Conservation (phyloP, 2,329 filamentous ascomycete genomes). For the Apiospora pterosperma region DNA sequence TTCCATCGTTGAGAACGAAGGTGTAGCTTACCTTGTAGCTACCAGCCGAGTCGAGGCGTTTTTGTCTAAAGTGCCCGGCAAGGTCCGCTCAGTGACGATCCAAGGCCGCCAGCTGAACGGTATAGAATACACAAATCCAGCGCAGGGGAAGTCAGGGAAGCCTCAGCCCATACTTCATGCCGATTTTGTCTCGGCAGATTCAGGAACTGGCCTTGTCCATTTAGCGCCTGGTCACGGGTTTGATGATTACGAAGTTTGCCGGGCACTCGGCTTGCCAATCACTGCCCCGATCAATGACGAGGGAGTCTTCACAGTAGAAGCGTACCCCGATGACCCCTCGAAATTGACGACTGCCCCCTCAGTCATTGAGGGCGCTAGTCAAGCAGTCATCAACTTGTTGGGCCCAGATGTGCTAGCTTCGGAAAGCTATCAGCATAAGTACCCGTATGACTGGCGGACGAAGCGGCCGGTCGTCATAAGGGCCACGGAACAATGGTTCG, state of each 20-base stretch:
- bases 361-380: slow-evolving; percentile 68
- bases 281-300: slow-evolving; percentile 81
- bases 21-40: slow-evolving; percentile 67
- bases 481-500: slow-evolving; percentile 97
- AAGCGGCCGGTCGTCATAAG: slow-evolving; percentile 88
- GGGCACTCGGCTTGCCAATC: slow-evolving; percentile 64
- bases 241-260: slow-evolving; percentile 88
- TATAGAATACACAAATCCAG: slow-evolving; percentile 66
- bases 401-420: slow-evolving; percentile 60
- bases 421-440: slow-evolving; percentile 81
- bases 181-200: slow-evolving; percentile 83
- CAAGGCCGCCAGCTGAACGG: slow-evolving; percentile 63
- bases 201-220: slow-evolving; percentile 95
- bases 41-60: slow-evolving; percentile 64
- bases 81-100: slow-evolving; percentile 52
- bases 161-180: slow-evolving; percentile 74
- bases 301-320: slow-evolving; percentile 77
- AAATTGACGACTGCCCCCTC: slow-evolving; percentile 63
- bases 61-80: slow-evolving; percentile 46
- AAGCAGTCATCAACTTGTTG: slow-evolving; percentile 68
- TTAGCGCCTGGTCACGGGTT: slow-evolving; percentile 92
- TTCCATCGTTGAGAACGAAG: slow-evolving; percentile 55
- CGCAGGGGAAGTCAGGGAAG: slow-evolving; percentile 56
- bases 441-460: slow-evolving; percentile 96
- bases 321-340: slow-evolving; percentile 67